Evolutionary conservation across 2,329 filamentous ascomycete species (phyloP), one percentile per base, ranked within the genome.

Genomic region (Pseudogymnoascus sp.): DNA sequence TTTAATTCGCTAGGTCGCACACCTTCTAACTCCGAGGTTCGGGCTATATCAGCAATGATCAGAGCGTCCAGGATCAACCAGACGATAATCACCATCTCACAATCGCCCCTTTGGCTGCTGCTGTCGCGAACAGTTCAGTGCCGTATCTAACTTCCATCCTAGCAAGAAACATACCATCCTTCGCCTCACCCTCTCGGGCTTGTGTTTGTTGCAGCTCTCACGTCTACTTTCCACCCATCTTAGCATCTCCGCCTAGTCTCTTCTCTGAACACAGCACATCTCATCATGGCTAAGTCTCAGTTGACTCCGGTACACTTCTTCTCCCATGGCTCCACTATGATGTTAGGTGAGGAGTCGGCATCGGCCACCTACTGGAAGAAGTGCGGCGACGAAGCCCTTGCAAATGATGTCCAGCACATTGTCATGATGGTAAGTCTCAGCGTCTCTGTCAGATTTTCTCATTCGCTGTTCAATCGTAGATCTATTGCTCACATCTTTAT

Each of bases 271-370:
- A 60, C 7, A 62, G 60, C 39, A 62, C 42, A 27, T n/a, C 5
- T 27, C 18, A 27, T 45, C 18, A 45, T 45, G 40, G 10, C 40
- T 13, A 27, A 27, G 12, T 27, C 40, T 27, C 40, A 27, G 21
- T 12, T 73, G 35, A 80, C 83, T 5, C 85, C 84, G 1, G 83
- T 87, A 0, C 82, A 87, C 69, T 83, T 87, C 74, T 88, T 88
- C 73, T 87, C 85, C 2, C 86, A 88, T 79, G 86, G 86, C 69
- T 87, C 84, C 12, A 88, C 85, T 39, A 87, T 87, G 84, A 88
- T 88, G 86, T 74, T 88, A 12, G 86, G 85, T 36, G 86, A 88
- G 69, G 80, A 86, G 67, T 83, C 80, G 12, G 71, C 75, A 1
- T 85, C 84, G 0, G 84, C 84, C 9, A 77, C 78, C 18, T 88